Percentiles rank a stretch among this genome's conserved stretches.
Evolutionary conservation across 78 protist genomes (phyloP).

Genomic region (Isochrysis galbana): DNA sequence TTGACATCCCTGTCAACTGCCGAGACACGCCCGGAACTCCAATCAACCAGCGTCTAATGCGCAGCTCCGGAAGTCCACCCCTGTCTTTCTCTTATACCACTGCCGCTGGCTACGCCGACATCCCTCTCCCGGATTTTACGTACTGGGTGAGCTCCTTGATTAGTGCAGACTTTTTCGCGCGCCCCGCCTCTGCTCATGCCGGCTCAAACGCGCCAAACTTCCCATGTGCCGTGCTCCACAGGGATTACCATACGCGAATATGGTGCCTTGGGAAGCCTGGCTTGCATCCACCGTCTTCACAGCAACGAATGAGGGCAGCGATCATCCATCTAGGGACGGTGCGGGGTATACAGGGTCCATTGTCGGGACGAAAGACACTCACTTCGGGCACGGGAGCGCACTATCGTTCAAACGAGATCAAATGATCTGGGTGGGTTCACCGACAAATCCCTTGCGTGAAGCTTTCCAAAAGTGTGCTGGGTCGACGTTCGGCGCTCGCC

Average conservation of each 20-base stretch:
- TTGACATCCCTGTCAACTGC: slow-evolving; percentile 12
- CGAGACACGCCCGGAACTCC: slow-evolving; percentile 6
- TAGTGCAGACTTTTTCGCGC: no score
- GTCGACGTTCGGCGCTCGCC: background rate
- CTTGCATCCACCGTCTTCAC: background rate
- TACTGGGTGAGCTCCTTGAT: slow-evolving; percentile 16
- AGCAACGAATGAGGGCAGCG: background rate
- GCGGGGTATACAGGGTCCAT: background rate
- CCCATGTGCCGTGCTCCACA: background rate
- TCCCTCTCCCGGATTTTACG: slow-evolving; percentile 13
- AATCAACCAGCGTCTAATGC: background rate
- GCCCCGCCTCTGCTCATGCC: no score
- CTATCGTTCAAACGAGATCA: background rate
- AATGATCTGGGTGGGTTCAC: slow-evolving; percentile 15
- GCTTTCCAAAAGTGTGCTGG: background rate
- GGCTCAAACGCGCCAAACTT: no score
- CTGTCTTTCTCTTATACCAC: slow-evolving; percentile 19
- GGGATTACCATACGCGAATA: background rate
- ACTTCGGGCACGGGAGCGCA: background rate
- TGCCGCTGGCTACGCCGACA: background rate
- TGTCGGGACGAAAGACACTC: no score
- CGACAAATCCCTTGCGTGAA: background rate
- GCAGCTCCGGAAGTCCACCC: background rate
- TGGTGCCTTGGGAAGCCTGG: background rate
- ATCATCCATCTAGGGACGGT: background rate